Percentiles rank a stretch among this genome's conserved stretches.
phyloP scores from a whole-genome alignment of 176 grass and related monocot species.

The Avena eriantha region DNA sequence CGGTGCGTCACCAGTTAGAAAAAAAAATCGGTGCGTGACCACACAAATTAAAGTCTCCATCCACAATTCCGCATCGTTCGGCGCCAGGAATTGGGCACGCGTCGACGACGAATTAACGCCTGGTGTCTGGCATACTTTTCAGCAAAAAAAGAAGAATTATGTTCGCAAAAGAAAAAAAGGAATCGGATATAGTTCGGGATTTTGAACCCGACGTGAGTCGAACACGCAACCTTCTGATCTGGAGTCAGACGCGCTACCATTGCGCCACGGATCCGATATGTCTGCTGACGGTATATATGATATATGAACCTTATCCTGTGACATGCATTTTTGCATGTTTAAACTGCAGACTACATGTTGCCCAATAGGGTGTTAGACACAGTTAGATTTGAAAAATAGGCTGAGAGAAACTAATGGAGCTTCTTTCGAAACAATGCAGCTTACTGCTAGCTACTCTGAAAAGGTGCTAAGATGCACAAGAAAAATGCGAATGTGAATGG shows the following conservation, averaged over 20 bases:
- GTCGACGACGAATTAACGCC: too few species aligned
- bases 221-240: constrained; percentile 99
- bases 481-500: background rate
- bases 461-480: background rate
- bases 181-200: constrained; percentile 5
- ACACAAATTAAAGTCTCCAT: too few species aligned
- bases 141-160: background rate
- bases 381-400: too few species aligned
- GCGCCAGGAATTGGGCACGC: too few species aligned
- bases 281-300: accelerated
- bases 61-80: background rate
- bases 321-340: too few species aligned
- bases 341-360: too few species aligned
- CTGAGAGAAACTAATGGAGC: background rate
- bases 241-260: constrained; percentile 97
- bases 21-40: too few species aligned
- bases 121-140: too few species aligned
- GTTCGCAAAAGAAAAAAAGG: background rate
- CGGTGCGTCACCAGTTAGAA: too few species aligned
- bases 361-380: too few species aligned
- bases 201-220: constrained; percentile 99
- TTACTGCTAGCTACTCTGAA: background rate
- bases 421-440: background rate
- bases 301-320: too few species aligned
- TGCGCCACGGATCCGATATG: constrained; percentile 64